Evolutionary conservation across 148 eudicot genomes (phyloP), one percentile per base, ranked within the genome.

Genomic region (Cornus suecica): DNA sequence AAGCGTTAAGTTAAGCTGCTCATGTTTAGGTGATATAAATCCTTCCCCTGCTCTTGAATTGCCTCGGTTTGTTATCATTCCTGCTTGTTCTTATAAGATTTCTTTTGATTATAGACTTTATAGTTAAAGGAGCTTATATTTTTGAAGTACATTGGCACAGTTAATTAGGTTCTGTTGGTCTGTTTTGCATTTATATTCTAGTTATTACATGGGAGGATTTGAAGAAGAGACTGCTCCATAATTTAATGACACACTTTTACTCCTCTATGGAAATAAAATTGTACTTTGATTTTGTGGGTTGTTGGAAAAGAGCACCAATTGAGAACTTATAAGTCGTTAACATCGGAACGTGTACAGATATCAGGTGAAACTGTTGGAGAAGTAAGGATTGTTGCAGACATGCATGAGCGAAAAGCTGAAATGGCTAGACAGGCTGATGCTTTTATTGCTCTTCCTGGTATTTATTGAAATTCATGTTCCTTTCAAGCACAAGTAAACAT

Each of bases 401-500:
- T 94, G 98, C 98, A 94, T 77, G 98, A 94, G 88, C 84, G 98
- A 32, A 94, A 94, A 86, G 98, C 98, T 72, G 83, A 85, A 80
- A 94, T 94, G 98, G 98, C 98, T 78, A 83, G 88, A 78, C 86
- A 89, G 74, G 79, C 98, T 8, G 98, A 94, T 75, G 98, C 97
- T 66, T 94, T 94, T 65, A 87, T 94, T 73, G 98, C 98, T 76
- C 98, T 94, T 86, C 98, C 98, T 5, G 98, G 98, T 94, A 87
- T 58, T 16, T 70, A 14, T 65, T 0, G 23, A 26, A 32, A 65
- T 14, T 48, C 28, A 1, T 65, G 63, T 42, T 74, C 70, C 52
- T 66, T 29, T 22, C 16, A 13, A 23, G 8, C 20, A 58, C 24
- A 42, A 45, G 63, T 7, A 15, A 54, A 10, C 32, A 7, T 66